Base-by-base conservation (phyloP, 306 rosid species). In the Myrica gale region DNA sequence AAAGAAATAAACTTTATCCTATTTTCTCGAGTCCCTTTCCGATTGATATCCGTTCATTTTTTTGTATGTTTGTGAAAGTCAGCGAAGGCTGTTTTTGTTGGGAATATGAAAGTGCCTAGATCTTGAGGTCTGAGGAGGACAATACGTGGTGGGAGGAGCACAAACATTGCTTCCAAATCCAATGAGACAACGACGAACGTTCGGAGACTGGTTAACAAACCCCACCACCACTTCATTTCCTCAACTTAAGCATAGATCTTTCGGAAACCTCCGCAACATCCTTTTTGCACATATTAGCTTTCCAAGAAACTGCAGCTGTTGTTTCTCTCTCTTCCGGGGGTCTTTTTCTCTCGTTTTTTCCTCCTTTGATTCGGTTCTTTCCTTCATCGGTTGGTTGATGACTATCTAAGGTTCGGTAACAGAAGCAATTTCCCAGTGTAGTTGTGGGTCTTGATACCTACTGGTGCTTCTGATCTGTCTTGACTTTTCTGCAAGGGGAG, bases 121-220 rank as follows among this genome's bases (percentile, higher is more conserved):
- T 23, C 63, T 74, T 76, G 42, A 26, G 3, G 50, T 17, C 74
- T 76, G 42, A 26, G 3, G 50, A 20, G 3, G 48, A 72, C 60
- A 72, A 37, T 54, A 91, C 87, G 97, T 91, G 94, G 86, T 88
- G 87, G 95, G 94, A 72, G 73, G 73, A 85, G 85, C 97, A 83
- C 83, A 69, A 86, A 75, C 51, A 0, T 75, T 74, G 94, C 83
- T 76, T 45, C 39, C 72, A 53, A 81, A 71, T 13, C 85, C 72
- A 43, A 60, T 65, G 42, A 26, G 72, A 52, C 71, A 46, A 32
- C 73, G 68, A 70, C 10, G 56, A 69, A 16, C 15, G 69, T 20
- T 45, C 71, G 43, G 45, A 77, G 69, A 81, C 42, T 70, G 42
- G 66, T 61, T 45, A 76, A 78, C 76, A 41, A 71, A 46, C 43